Conservation (phyloP, 129 eudicot species). For the Escallonia herrerae region DNA sequence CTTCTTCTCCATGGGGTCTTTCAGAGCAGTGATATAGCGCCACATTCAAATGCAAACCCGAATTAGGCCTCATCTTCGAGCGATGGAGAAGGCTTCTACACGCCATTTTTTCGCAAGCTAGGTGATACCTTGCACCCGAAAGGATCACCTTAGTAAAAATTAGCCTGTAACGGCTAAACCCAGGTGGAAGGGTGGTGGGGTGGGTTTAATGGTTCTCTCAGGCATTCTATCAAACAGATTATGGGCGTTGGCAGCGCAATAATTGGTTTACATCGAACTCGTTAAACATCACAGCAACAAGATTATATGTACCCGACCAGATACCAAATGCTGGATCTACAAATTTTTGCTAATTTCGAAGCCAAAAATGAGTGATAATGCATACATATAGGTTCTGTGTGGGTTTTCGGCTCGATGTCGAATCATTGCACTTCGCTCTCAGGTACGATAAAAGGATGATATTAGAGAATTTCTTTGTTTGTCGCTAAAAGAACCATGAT, state of each 20-base stretch:
- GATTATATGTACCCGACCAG: background rate
- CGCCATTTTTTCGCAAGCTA: conserved; percentile 14
- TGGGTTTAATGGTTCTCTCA: background rate
- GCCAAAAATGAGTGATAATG: too few species aligned
- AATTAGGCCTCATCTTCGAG: conserved; percentile 11
- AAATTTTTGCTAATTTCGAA: too few species aligned
- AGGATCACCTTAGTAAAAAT: background rate
- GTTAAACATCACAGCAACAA: background rate
- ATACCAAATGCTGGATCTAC: too few species aligned
- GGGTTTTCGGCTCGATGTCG: too few species aligned
- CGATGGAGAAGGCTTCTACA: conserved; percentile 16
- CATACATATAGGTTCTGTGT: too few species aligned
- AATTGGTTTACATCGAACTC: background rate
- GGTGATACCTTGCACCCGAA: background rate
- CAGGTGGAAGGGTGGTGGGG: background rate
- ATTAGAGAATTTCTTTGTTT: too few species aligned
- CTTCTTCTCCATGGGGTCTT: conserved; percentile 17
- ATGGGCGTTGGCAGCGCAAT: background rate
- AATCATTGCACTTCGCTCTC: too few species aligned
- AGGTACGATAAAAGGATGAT: too few species aligned
- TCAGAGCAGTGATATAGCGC: conserved; percentile 28
- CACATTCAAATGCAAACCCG: conserved; percentile 16
- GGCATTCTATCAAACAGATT: background rate
- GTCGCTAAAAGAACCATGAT: too few species aligned
- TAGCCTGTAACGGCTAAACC: background rate